Conservation (phyloP, 768 basidiomycete species). For the Xerocomus spinulosus region DNA sequence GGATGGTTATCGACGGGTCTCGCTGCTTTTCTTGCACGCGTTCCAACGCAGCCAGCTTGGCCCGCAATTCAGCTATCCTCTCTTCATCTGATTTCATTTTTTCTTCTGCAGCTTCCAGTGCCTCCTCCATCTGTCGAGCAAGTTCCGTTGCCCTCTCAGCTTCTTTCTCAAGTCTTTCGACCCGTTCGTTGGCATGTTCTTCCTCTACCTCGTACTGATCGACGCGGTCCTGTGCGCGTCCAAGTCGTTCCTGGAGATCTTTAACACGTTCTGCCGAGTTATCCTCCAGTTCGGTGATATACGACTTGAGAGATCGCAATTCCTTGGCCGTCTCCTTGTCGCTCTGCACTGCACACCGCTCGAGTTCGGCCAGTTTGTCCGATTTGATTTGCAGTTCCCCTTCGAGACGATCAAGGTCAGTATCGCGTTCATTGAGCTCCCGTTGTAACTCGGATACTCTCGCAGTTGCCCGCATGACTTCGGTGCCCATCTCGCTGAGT, state of each 20-base stretch:
- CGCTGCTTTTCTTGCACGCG: conserved; percentile 46
- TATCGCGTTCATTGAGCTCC: conserved; percentile 41
- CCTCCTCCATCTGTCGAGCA: conserved; percentile 67
- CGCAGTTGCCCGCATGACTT: conserved; percentile 30
- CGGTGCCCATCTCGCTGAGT: conserved; percentile 27
- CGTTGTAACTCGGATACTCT: conserved; percentile 41
- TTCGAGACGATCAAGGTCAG: conserved; percentile 27
- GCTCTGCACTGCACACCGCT: conserved; percentile 21
- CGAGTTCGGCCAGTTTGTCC: conserved; percentile 21
- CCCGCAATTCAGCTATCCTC: conserved; percentile 45
- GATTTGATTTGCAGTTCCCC: conserved; percentile 41
- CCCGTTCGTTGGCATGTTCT: conserved; percentile 45
- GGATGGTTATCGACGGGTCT: conserved; percentile 19
- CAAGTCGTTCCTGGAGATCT: conserved; percentile 53
- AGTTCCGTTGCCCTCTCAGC: conserved; percentile 50
- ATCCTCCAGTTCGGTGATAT: conserved; percentile 57
- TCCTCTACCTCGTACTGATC: conserved; percentile 41
- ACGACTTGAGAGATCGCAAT: conserved; percentile 41
- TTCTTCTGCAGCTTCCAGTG: conserved; percentile 67
- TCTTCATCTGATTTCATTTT: conserved; percentile 64
- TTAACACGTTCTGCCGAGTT: conserved; percentile 50
- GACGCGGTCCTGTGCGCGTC: conserved; percentile 41
- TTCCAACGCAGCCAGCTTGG: conserved; percentile 51
- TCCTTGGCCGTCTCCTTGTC: conserved; percentile 30
- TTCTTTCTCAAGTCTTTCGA: conserved; percentile 51